Evolutionary conservation across 345 rosid species (phyloP).

Genomic region (Ailanthus altissimus): DNA sequence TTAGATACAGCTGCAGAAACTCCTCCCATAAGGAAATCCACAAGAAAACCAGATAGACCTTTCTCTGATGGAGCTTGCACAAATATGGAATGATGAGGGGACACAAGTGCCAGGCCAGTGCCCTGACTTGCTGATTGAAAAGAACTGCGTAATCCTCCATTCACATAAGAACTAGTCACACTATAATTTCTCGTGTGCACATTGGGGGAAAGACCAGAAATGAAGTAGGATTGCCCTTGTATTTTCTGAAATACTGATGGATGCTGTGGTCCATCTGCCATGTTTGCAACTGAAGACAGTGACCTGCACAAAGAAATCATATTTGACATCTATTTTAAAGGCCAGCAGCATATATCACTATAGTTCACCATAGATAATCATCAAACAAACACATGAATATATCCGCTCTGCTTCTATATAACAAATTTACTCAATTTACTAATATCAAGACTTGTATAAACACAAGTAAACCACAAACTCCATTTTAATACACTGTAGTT

Average conservation of each 20-base stretch:
- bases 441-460: background rate
- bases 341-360: background rate
- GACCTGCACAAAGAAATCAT: conserved; percentile 28
- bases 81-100: conserved; percentile 39
- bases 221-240: conserved; percentile 46
- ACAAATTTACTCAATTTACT: background rate
- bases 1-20: conserved; percentile 64
- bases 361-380: background rate
- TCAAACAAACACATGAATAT: background rate
- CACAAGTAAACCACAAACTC: background rate
- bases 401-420: background rate
- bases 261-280: conserved; percentile 61
- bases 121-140: conserved; percentile 33
- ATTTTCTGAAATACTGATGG: conserved; percentile 62
- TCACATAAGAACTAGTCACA: conserved; percentile 25
- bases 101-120: conserved; percentile 30
- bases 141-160: conserved; percentile 41
- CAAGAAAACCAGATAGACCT: conserved; percentile 33
- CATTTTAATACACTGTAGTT: background rate
- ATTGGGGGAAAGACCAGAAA: conserved; percentile 43
- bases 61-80: conserved; percentile 54
- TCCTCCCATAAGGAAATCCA: conserved; percentile 65
- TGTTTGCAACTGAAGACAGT: conserved; percentile 33
- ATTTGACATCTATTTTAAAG: background rate
- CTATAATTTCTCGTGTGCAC: conserved; percentile 20